Base-by-base conservation (phyloP, 1,284 basidiomycete species). In the Ganoderma sinense region DNA sequence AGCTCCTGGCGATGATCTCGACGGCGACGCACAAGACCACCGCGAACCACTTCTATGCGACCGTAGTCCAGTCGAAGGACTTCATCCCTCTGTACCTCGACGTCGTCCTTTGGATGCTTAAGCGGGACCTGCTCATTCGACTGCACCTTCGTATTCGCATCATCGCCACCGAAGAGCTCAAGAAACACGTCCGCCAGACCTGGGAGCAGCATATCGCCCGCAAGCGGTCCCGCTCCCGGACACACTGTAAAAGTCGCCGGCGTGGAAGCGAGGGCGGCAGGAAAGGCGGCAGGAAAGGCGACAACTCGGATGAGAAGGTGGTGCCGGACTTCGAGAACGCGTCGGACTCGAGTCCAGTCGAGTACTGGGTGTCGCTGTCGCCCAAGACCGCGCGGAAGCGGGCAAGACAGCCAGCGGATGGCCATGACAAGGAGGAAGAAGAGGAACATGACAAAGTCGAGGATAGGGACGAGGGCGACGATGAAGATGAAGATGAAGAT, bases 71-170 rank as follows among this genome's bases (percentile, higher is more conserved):
- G 64, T 83, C 85, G 31, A 90, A 91, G 73, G 91, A 93, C 39
- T 82, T 87, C 23, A 87, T 96, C 39, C 85, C 89, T 18, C 80
- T 91, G 55, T 97, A 94, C 78, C 87, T 94, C 67, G 90, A 94
- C 53, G 93, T 97, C 45, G 89, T 99, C n/a, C 82, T 94, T 56
- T 99, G 97, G 97, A 89, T 99, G 83, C 86, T 99, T 48, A 93
- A 94, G 73, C 89, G 91, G 63, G 94, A 95, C 74, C 86, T 99
- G 69, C 84, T 98, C 29, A 88, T 94, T 67, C 94, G 95, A 40
- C 85, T 97, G 58, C 97, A 97, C 78, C 89, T 97, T 10, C 90
- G 94, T 53, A 89, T 97, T 64, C 91, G 97, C 48, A 86, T 99
- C 43, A 87, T 97, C 26, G 96, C 94, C 0, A 91, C 94, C 0